These are phyloP conservation scores for Yamadazyma jaroonii DNA, from an alignment of 1,139 yeast genomes.

Conservation along the genomic window DNA sequence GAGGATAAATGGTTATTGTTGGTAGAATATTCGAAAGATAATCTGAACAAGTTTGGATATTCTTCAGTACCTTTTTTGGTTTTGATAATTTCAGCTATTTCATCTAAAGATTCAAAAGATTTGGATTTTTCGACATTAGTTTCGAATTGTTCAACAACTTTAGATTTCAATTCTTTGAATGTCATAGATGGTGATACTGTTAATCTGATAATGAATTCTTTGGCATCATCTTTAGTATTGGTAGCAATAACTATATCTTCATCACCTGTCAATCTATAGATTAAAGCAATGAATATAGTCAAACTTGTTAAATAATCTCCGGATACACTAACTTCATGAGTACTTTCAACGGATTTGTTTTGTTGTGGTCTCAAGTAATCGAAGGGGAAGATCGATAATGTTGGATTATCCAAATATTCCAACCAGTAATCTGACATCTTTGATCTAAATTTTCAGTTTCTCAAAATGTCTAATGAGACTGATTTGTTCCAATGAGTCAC, in stretches of 20 bases:
- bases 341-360: slow-evolving; percentile 66
- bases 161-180: slow-evolving; percentile 50
- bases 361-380: slow-evolving; percentile 82
- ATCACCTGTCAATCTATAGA: slow-evolving; percentile 85
- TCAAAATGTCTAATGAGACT: neutral
- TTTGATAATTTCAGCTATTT: slow-evolving; percentile 53
- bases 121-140: slow-evolving; percentile 32
- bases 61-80: slow-evolving; percentile 48
- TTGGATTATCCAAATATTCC: slow-evolving; percentile 69
- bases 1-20: slow-evolving; percentile 45
- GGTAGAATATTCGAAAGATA: slow-evolving; percentile 56
- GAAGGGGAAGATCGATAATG: slow-evolving; percentile 82
- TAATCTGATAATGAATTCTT: slow-evolving; percentile 61
- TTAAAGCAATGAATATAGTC: slow-evolving; percentile 68
- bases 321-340: slow-evolving; percentile 35
- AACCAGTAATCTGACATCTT: slow-evolving; percentile 52
- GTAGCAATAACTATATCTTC: slow-evolving; percentile 89
- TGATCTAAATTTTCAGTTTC: neutral
- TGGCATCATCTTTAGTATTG: slow-evolving; percentile 37
- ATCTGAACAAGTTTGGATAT: slow-evolving; percentile 62
- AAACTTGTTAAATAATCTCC: slow-evolving; percentile 51
- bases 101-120: slow-evolving; percentile 50
- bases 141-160: slow-evolving; percentile 43
- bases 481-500: slow-evolving; percentile 9
- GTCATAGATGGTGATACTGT: slow-evolving; percentile 51